Evolutionary conservation across 1,139 yeast species (phyloP).

Genomic region (Trichomonascaceae sp.): DNA sequence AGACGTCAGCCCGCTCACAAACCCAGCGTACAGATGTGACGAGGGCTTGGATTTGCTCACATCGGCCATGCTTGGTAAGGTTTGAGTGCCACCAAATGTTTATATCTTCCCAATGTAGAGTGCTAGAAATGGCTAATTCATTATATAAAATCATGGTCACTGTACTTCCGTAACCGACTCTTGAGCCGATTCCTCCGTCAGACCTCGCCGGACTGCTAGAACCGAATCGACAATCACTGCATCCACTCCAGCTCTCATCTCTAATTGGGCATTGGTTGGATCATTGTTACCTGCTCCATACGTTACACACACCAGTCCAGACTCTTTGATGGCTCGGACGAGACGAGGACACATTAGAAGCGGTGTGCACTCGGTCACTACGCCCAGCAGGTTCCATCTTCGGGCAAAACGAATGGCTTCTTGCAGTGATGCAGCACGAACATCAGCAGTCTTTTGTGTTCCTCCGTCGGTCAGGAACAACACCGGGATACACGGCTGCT

Average conservation of each 20-base stretch:
- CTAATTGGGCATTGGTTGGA: conserved; percentile 73
- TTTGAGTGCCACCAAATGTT: no score
- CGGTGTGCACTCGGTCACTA: conserved; percentile 82
- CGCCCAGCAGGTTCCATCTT: conserved; percentile 85
- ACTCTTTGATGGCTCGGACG: conserved; percentile 76
- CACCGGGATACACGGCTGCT: conserved; percentile 80
- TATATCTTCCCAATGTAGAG: no score
- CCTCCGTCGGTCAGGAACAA: conserved; percentile 86
- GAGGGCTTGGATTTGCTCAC: neutral
- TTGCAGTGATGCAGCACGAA: conserved; percentile 77
- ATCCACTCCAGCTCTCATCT: conserved; percentile 90
- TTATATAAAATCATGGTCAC: no score
- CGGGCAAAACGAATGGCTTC: conserved; percentile 86
- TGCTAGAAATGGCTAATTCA: no score
- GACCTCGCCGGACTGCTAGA: conserved; percentile 78
- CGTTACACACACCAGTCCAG: conserved; percentile 87
- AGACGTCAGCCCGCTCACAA: conserved; percentile 73
- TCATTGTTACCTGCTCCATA: conserved; percentile 79
- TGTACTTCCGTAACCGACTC: no score
- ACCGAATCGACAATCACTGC: conserved; percentile 96
- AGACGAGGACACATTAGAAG: conserved; percentile 78
- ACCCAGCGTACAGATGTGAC: conserved; percentile 66
- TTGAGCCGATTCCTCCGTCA: conserved; percentile 24
- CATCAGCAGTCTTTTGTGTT: conserved; percentile 70
- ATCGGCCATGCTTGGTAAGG: no score